A percentile compares a stretch with the other conserved stretches of the same genome.
These are phyloP conservation scores for Copromyces sp. DNA, from an alignment of 495 filamentous ascomycete species.

Conservation along the genomic window DNA sequence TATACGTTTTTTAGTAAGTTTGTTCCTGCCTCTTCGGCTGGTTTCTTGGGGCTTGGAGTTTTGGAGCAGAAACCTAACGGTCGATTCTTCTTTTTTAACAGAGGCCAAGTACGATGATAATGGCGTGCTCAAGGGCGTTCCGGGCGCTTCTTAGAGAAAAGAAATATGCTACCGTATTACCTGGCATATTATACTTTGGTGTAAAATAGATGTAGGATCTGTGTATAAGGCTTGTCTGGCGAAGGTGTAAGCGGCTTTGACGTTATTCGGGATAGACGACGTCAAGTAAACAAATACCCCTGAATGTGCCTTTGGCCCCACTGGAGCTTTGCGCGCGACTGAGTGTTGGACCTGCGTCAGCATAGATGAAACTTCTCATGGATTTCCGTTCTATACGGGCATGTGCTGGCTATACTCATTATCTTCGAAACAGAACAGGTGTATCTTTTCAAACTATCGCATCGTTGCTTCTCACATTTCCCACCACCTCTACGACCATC, in stretches of 20 bases:
- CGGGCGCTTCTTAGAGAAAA: background rate
- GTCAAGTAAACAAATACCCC: background rate
- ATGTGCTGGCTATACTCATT: background rate
- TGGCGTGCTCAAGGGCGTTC: conserved; percentile 35
- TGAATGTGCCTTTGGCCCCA: background rate
- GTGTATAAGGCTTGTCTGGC: background rate
- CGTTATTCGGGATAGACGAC: background rate
- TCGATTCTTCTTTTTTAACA: conserved; percentile 19
- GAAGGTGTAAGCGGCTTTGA: background rate
- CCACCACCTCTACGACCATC: background rate
- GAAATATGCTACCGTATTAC: background rate
- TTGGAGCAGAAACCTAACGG: conserved; percentile 8
- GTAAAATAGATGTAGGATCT: background rate
- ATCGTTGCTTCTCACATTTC: background rate
- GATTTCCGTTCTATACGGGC: background rate
- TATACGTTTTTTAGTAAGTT: conserved; percentile 98
- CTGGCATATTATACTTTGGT: background rate
- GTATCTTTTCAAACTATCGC: background rate
- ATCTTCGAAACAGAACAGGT: background rate
- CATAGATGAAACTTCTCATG: background rate
- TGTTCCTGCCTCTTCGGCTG: conserved; percentile 1
- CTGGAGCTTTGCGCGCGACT: background rate
- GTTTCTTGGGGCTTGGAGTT: background rate
- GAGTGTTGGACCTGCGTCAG: background rate
- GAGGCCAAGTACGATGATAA: conserved; percentile 84